Base-by-base conservation (phyloP, 257 asterid species). In the Knoxia roxburghii region DNA sequence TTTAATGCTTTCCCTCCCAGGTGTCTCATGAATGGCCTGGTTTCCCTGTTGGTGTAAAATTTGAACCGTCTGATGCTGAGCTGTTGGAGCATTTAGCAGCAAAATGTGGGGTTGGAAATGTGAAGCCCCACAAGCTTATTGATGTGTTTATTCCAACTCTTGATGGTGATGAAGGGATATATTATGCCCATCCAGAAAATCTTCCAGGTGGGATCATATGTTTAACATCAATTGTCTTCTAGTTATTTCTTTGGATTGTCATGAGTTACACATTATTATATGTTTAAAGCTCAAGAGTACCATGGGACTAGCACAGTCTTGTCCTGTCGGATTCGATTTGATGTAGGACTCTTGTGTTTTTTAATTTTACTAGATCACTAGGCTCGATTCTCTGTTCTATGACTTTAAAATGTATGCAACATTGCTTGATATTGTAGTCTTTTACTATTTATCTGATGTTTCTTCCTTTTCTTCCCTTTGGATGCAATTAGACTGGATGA, bases 151-250 rank as follows among this genome's bases (percentile, higher is more conserved):
- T 94, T 73, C 94, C 91, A 0, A 90, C 99, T 13, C 80, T 94
- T 54, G 94, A 89, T 7, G 76, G 77, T 2, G 77, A 81, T 3
- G 95, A 81, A 20, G 99, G 99, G 54, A 89, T 94, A 67, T 89
- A 92, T 66, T 91, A 74, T 75, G 82, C 96, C 64, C 99, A 91
- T 82, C 99, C 99, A 21, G 98, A 91, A 79, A 84, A 91, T 76
- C 99, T 94, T 79, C 96, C 98, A 15, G 97, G 99, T 95, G 64
- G 23, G 46, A 78, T 87, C 71, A 54, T 45, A 21, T 40, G 59
- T 24, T 39, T 5, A 23, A 70, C 10, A 52, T 51, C 5, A 58
- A 30, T 27, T 4, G 29, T 52, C 17, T 40, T 13, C 50, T 24
- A 26, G 51, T 37, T 45, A 4, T 12, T 60, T 52, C 50, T 26